Conservation (phyloP, 805 yeast species). For the Candida incommunis region DNA sequence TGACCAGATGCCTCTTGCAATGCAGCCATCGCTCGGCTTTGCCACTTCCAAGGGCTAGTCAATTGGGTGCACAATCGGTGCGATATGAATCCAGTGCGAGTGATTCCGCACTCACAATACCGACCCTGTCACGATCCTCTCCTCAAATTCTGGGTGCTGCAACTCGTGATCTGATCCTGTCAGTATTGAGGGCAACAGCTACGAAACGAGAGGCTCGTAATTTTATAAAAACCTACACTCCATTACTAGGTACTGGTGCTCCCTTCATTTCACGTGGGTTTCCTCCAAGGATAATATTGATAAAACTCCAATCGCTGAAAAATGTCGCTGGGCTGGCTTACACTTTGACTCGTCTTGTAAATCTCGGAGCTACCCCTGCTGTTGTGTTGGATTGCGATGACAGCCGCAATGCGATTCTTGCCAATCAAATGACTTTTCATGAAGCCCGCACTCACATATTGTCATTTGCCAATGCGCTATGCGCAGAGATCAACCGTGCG, state of each 20-base stretch:
- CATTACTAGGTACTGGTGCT: constrained; percentile 11
- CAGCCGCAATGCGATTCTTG: constrained; percentile 6
- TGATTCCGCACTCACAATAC: background rate
- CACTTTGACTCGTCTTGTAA: constrained; percentile 39
- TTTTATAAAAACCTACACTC: constrained; percentile 57
- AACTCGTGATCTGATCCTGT: constrained; percentile 46
- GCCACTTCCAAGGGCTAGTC: too few species aligned
- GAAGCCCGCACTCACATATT: background rate
- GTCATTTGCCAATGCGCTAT: constrained; percentile 1
- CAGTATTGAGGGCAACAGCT: constrained; percentile 79
- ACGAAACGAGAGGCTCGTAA: constrained; percentile 85
- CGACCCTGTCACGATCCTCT: background rate
- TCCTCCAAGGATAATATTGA: constrained; percentile 9
- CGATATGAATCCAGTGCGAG: background rate
- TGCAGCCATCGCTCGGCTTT: too few species aligned
- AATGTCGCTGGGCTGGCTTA: constrained; percentile 30
- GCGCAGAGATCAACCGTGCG: constrained; percentile 5
- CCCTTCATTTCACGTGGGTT: constrained; percentile 8
- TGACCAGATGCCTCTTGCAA: too few species aligned
- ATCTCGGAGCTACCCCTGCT: constrained; percentile 63
- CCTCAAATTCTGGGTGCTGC: background rate
- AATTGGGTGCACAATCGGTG: background rate
- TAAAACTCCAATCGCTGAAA: constrained; percentile 10
- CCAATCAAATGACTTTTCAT: background rate
- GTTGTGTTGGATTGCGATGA: constrained; percentile 37